Evolutionary conservation across 345 rosid genomes (phyloP).

Genomic region (Camelina laxa): DNA sequence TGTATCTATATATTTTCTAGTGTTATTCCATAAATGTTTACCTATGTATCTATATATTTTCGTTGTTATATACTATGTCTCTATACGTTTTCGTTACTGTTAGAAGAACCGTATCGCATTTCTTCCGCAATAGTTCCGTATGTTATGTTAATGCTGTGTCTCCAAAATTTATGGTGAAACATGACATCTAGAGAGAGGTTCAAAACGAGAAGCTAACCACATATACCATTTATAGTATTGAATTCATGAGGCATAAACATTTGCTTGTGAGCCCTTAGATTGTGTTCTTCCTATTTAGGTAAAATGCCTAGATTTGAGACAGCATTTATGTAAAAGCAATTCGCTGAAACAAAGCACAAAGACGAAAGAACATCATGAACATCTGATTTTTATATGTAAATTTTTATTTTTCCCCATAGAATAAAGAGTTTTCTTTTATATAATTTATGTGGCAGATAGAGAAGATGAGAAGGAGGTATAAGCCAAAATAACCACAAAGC

Average conservation of each 20-base stretch:
- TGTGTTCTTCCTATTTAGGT: constrained; percentile 29
- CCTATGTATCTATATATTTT: no score
- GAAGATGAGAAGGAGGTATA: constrained; percentile 7
- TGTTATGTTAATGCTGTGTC: no score
- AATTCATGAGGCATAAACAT: neutral
- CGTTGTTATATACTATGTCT: no score
- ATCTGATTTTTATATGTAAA: neutral
- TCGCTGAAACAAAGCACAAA: constrained; percentile 10
- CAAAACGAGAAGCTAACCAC: neutral
- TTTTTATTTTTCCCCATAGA: neutral
- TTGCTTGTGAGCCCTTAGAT: constrained; percentile 4
- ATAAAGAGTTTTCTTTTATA: neutral
- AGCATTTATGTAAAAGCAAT: constrained; percentile 22
- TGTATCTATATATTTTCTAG: no score
- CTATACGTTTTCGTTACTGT: no score
- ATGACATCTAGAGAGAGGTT: neutral
- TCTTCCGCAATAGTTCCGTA: no score
- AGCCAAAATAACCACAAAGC: constrained; percentile 13
- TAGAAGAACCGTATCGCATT: no score
- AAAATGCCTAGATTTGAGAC: constrained; percentile 26
- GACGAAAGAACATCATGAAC: neutral
- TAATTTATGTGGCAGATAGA: neutral
- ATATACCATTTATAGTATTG: neutral
- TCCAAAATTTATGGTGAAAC: neutral
- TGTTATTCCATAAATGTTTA: no score